A percentile compares a stretch with the other conserved stretches of the same genome.
phyloP scores from a whole-genome alignment of 1,139 yeast species.

The Pichia sp. region DNA sequence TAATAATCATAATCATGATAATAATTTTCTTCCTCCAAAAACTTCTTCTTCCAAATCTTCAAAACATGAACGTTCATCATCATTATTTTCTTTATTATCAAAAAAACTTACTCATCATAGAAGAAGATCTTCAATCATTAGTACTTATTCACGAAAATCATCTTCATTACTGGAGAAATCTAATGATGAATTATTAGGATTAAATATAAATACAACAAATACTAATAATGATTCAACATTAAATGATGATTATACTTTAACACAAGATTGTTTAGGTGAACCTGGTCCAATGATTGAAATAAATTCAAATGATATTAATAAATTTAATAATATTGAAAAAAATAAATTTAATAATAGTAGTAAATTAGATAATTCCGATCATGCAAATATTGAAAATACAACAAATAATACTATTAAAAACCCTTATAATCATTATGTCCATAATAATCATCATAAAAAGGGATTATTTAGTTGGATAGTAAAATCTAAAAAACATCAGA shows the following conservation, averaged over 20 bases:
- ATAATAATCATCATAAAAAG: slow-evolving; percentile 3
- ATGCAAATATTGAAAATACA: neutral
- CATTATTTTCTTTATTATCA: slow-evolving; percentile 24
- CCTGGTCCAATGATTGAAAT: slow-evolving; percentile 29
- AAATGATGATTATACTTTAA: slow-evolving; percentile 23
- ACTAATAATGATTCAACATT: slow-evolving; percentile 21
- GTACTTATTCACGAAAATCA: slow-evolving; percentile 13
- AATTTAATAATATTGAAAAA: neutral
- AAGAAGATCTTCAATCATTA: slow-evolving; percentile 20
- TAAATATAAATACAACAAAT: slow-evolving; percentile 5
- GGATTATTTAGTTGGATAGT: slow-evolving; percentile 15
- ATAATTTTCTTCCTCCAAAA: too few species aligned
- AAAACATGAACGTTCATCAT: slow-evolving; percentile 23
- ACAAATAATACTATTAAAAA: neutral
- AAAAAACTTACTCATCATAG: slow-evolving; percentile 23
- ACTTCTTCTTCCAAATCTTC: neutral
- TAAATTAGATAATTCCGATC: neutral
- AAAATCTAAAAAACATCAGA: slow-evolving; percentile 11
- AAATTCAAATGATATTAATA: slow-evolving; percentile 4
- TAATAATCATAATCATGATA: too few species aligned
- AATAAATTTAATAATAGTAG: neutral
- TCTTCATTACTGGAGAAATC: slow-evolving; percentile 22
- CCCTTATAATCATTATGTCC: neutral
- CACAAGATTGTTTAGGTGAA: slow-evolving; percentile 25
- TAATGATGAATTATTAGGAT: slow-evolving; percentile 24